These are phyloP conservation scores for Rutstroemia sp. DNA, from an alignment of 2,329 filamentous ascomycete genomes.

Conservation along the genomic window DNA sequence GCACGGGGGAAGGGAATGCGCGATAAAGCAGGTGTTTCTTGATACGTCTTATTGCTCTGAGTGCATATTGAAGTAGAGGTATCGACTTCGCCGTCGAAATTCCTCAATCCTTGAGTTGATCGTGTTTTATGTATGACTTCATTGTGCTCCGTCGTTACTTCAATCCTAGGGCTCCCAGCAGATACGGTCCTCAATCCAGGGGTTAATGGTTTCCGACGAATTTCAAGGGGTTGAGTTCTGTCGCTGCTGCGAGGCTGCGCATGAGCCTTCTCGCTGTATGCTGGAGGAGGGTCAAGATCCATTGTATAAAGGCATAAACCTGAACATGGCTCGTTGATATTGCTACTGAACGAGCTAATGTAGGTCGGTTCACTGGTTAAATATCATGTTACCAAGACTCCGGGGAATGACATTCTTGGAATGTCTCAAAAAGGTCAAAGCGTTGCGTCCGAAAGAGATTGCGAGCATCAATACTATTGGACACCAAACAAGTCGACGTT, in stretches of 20 bases:
- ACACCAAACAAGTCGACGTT: no score
- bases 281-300: not conserved
- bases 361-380: not conserved
- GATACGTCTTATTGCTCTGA: no score
- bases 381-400: not conserved
- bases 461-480: not conserved
- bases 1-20: not conserved
- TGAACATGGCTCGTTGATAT: not conserved
- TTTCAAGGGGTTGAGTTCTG: not conserved
- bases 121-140: not conserved
- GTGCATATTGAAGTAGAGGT: no score
- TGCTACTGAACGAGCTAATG: not conserved
- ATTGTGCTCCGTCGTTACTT: not conserved
- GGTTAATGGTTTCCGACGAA: not conserved
- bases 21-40: no score
- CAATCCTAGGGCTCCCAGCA: not conserved
- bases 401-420: not conserved
- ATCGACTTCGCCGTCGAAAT: not conserved
- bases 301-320: not conserved
- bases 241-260: not conserved
- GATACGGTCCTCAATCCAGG: not conserved
- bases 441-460: not conserved
- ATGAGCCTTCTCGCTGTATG: not conserved
- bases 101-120: not conserved
- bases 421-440: not conserved